phyloP scores from a whole-genome alignment of 345 rosid species.

The Cardamine chenopodiifolia region DNA sequence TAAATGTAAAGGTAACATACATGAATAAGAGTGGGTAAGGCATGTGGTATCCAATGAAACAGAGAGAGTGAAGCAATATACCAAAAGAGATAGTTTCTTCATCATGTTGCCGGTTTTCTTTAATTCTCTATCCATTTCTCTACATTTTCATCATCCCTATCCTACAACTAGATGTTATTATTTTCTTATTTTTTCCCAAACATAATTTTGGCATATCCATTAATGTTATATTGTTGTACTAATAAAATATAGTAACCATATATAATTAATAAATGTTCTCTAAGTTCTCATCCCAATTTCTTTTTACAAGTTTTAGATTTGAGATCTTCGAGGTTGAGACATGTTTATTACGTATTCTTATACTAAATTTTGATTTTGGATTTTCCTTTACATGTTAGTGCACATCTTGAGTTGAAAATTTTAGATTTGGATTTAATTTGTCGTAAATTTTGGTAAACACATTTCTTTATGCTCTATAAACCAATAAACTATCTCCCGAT shows the following conservation, averaged over 20 bases:
- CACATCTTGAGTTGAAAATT: background rate
- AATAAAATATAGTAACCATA: background rate
- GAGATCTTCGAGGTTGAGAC: background rate
- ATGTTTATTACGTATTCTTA: background rate
- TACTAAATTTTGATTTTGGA: background rate
- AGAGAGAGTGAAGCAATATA: slow-evolving; percentile 28
- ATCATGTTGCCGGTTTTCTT: slow-evolving; percentile 43
- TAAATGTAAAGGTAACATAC: slow-evolving; percentile 14
- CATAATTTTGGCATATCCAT: slow-evolving; percentile 11
- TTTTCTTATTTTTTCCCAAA: slow-evolving; percentile 24
- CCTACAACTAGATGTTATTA: slow-evolving; percentile 42
- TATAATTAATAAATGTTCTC: background rate
- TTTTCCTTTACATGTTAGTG: background rate
- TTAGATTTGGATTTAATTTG: background rate
- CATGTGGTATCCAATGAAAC: slow-evolving; percentile 42
- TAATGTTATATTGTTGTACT: background rate
- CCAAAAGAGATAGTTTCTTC: slow-evolving; percentile 37
- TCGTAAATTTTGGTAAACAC: background rate
- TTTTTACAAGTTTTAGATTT: background rate
- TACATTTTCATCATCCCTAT: slow-evolving; percentile 40
- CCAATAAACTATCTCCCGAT: too few relatives aligned
- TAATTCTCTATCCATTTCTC: slow-evolving; percentile 27
- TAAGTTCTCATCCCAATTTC: background rate
- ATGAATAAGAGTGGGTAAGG: slow-evolving; percentile 19
- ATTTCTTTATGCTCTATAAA: background rate